Percentiles rank a stretch among this genome's conserved stretches.
phyloP scores from a whole-genome alignment of 768 basidiomycete species.

The Leccinum truebloodii region DNA sequence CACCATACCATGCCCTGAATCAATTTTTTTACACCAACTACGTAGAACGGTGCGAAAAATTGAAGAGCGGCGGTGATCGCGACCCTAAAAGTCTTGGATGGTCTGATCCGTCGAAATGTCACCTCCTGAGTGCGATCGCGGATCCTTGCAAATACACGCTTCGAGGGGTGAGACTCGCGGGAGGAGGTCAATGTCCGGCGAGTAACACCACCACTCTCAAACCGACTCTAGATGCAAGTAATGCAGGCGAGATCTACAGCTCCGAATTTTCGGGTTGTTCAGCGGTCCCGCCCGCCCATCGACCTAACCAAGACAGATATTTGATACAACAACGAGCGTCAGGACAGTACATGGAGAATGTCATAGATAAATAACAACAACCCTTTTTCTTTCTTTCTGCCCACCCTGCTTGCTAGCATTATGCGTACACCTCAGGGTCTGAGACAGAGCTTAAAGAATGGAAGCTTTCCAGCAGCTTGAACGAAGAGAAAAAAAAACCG shows the following conservation, averaged over 20 bases:
- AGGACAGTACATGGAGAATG: constrained; percentile 3
- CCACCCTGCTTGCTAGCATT: constrained; percentile 1
- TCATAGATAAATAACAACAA: not conserved
- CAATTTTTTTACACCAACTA: constrained; percentile 8
- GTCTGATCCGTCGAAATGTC: not conserved
- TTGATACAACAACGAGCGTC: constrained; percentile 6
- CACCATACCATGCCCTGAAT: constrained; percentile 27
- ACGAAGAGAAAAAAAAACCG: not conserved
- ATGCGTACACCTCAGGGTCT: constrained; percentile 1
- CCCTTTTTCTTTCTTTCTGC: not conserved
- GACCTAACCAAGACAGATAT: not conserved
- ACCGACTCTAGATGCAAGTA: not conserved
- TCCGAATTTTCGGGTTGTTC: not conserved
- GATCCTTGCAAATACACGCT: constrained; percentile 12
- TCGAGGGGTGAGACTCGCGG: not conserved
- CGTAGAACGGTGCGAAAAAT: no score
- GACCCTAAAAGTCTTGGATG: not conserved
- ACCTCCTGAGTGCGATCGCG: constrained; percentile 8
- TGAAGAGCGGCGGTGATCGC: constrained; percentile 12
- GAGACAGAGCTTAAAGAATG: not conserved
- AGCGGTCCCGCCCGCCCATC: not conserved
- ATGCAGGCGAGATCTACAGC: constrained; percentile 1
- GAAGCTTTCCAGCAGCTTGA: constrained; percentile 4
- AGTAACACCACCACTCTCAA: not conserved
- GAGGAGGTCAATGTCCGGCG: not conserved